Conservation (phyloP, 2,329 filamentous ascomycete species). For the Diaporthe sp. region DNA sequence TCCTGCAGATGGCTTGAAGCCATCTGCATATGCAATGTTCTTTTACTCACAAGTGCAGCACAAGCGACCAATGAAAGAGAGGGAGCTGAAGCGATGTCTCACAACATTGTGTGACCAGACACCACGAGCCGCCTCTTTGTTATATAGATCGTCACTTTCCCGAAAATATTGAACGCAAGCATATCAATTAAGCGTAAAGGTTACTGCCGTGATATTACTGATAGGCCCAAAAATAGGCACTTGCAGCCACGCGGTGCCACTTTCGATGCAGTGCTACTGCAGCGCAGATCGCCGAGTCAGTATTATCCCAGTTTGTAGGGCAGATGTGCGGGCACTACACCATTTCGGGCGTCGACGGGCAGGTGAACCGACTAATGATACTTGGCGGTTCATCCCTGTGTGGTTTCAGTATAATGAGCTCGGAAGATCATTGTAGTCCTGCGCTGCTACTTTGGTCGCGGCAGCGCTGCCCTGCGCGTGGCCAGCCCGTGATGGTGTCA, state of each 20-base stretch:
- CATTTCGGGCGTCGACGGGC: not conserved
- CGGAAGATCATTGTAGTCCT: conserved; percentile 21
- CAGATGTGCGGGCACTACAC: conserved; percentile 1
- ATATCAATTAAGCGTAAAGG: not conserved
- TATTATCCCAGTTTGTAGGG: conserved; percentile 19
- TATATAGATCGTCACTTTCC: conserved; percentile 22
- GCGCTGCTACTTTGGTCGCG: conserved; percentile 14
- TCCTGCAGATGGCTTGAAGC: conserved; percentile 1
- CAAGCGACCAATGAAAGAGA: conserved; percentile 11
- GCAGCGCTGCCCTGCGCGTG: not conserved
- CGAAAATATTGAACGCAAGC: not conserved
- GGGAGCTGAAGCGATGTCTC: conserved; percentile 5
- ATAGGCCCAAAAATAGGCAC: conserved; percentile 28
- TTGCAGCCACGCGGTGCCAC: conserved; percentile 10
- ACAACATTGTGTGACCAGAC: conserved; percentile 12
- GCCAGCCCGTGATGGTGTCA: conserved; percentile 23
- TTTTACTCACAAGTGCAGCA: conserved; percentile 24
- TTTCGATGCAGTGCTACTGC: conserved; percentile 16
- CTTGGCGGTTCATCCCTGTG: conserved; percentile 23
- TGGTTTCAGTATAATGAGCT: conserved; percentile 28
- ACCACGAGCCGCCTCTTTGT: not conserved
- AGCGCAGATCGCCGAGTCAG: conserved; percentile 29
- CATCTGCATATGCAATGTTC: conserved; percentile 13
- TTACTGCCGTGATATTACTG: not conserved
- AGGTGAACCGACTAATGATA: conserved; percentile 27